Evolutionary conservation across 177 flowering plant species (phyloP).

Genomic region (Vitis hybrid): DNA sequence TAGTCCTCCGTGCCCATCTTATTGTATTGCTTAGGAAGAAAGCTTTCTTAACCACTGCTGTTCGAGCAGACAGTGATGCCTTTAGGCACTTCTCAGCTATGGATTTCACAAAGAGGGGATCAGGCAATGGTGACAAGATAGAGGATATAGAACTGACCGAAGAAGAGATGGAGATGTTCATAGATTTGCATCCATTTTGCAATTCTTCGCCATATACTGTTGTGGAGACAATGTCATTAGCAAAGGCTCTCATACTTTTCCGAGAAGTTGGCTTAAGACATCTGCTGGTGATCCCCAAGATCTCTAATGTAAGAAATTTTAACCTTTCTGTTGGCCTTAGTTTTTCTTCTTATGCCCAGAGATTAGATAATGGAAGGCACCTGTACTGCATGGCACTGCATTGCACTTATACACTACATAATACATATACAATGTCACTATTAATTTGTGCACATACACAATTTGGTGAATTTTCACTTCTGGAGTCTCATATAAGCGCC

Average conservation of each 20-base stretch:
- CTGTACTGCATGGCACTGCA: too few species aligned
- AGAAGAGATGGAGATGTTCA: conserved; percentile 89
- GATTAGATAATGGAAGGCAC: not conserved
- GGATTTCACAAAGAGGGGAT: conserved; percentile 82
- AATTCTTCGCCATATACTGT: conserved; percentile 92
- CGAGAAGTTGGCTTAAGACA: conserved; percentile 89
- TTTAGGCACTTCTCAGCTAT: conserved; percentile 40
- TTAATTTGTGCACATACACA: not conserved
- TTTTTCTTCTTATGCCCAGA: not conserved
- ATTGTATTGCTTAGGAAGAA: conserved; percentile 63
- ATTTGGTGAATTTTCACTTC: too few species aligned
- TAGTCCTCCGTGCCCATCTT: conserved; percentile 76
- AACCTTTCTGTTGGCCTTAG: not conserved
- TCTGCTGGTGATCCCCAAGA: conserved; percentile 76
- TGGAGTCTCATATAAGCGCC: too few species aligned
- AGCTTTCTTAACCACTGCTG: conserved; percentile 41
- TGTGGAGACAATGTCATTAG: conserved; percentile 91
- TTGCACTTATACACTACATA: not conserved
- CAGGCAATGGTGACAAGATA: conserved; percentile 46
- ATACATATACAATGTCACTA: not conserved
- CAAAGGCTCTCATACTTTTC: conserved; percentile 80
- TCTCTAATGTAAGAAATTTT: conserved; percentile 53
- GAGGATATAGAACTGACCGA: conserved; percentile 63
- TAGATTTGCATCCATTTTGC: conserved; percentile 85
- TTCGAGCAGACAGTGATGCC: conserved; percentile 27